Base-by-base conservation (phyloP, 352 stramenopile species). In the Plasmopara muralis region DNA sequence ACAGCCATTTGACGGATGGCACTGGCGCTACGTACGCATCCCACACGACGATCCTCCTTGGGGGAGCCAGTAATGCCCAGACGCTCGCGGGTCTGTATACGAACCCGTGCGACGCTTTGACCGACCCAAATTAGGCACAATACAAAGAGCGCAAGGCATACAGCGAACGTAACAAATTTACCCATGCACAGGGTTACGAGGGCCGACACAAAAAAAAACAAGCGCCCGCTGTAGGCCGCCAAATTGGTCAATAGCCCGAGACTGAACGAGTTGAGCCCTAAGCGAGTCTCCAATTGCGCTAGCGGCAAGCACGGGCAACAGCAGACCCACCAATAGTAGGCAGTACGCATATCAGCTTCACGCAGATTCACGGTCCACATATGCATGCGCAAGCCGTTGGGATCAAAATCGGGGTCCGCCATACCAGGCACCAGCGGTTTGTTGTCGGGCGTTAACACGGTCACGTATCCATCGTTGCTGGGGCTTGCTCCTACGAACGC, bases 1-100 rank as follows among this genome's bases (percentile, higher is more conserved):
- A 61, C 53, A 9, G 59, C 66, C 54, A 72, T 69, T 52, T 74
- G 66, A 9, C 66, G 66, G 30, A 74, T 74, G 39, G 48, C 59
- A 29, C 62, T 67, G 43, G 62, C 47, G 30, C 62, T 66, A 49
- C 57, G 55, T 10, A 60, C 4, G 42, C 50, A 61, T 20, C 49
- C 41, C 48, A 55, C 51, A 31, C 33, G 31, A 31, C 62, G 62
- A 53, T 74, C 66, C 6, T 69, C 53, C 39, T 66, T 65, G 35
- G 15, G 38, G 8, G 58, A 70, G 7, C 66, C 66, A 25, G 62
- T 43, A 43, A 74, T 74, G 44, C 66, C 59, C 20, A 72, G 51
- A 13, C 66, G 58, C 43, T 74, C 59, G 20, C 66, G 66, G 30
- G 35, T 57, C n/a, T 64, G 52, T 15, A 46, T 42, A n/a, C 66